Evolutionary conservation across 139 green algal species (phyloP).

Genomic region (Tetradesmus lagerheimii): DNA sequence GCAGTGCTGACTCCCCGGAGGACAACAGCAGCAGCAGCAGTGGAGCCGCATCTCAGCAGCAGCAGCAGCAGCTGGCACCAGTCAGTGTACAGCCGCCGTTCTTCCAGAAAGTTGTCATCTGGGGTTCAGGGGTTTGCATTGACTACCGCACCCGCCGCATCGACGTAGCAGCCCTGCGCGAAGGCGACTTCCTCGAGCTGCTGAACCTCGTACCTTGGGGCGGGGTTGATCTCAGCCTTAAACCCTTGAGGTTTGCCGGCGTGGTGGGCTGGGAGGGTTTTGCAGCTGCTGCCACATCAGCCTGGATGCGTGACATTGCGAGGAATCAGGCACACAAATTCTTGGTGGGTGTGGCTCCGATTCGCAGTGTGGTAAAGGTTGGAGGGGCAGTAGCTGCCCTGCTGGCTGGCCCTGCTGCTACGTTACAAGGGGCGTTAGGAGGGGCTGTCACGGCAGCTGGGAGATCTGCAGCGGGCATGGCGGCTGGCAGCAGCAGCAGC

Average conservation of each 20-base stretch:
- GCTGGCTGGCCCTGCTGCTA: slow-evolving; percentile 62
- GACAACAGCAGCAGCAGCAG: slow-evolving; percentile 25
- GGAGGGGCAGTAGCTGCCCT: slow-evolving; percentile 60
- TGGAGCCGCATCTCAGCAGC: not conserved
- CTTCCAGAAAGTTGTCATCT: slow-evolving; percentile 60
- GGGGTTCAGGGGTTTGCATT: slow-evolving; percentile 47
- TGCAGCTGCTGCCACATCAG: slow-evolving; percentile 52
- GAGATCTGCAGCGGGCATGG: not conserved
- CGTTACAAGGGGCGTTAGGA: slow-evolving; percentile 10
- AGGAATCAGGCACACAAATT: slow-evolving; percentile 82
- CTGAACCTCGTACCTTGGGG: slow-evolving; percentile 83
- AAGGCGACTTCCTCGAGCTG: slow-evolving; percentile 73
- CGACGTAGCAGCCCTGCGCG: slow-evolving; percentile 69
- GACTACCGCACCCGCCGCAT: slow-evolving; percentile 69
- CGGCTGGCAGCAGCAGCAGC: slow-evolving; percentile 5
- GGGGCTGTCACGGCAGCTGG: not conserved
- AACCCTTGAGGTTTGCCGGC: slow-evolving; percentile 62
- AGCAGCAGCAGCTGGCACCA: slow-evolving; percentile 1
- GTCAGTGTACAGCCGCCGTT: slow-evolving; percentile 55
- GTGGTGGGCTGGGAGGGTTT: slow-evolving; percentile 71
- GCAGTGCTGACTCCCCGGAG: not conserved
- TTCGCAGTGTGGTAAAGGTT: slow-evolving; percentile 65
- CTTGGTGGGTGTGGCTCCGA: slow-evolving; percentile 72
- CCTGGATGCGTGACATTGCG: slow-evolving; percentile 73
- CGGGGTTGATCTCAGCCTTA: slow-evolving; percentile 71